Percentiles rank a stretch among this genome's conserved stretches.
phyloP scores from a whole-genome alignment of 495 filamentous ascomycete genomes.

The Rhypophila decipiens region DNA sequence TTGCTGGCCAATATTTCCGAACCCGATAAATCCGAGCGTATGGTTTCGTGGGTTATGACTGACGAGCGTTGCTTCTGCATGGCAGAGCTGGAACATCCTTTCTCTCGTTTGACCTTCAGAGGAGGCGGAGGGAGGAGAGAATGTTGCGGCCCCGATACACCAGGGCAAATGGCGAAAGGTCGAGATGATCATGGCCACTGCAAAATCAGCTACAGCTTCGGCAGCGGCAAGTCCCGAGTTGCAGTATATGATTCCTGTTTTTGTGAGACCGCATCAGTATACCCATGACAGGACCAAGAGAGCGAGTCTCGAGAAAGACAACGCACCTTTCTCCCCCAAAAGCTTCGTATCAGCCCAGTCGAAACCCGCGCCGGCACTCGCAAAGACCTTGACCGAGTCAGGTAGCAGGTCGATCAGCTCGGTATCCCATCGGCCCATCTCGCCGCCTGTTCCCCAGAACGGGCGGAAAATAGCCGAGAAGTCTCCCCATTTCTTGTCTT shows the following conservation, averaged over 20 bases:
- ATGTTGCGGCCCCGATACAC: slow-evolving; percentile 50
- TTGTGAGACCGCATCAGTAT: too few species aligned
- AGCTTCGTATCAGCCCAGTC: slow-evolving; percentile 69
- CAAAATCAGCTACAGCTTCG: slow-evolving; percentile 62
- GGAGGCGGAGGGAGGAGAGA: slow-evolving; percentile 17
- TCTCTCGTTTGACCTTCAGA: not conserved
- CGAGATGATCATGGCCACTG: slow-evolving; percentile 56
- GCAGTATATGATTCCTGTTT: slow-evolving; percentile 61
- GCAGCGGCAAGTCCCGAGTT: slow-evolving; percentile 63
- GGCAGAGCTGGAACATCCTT: slow-evolving; percentile 46
- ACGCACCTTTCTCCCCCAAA: slow-evolving; percentile 60
- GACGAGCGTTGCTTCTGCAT: slow-evolving; percentile 46
- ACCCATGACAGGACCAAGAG: too few species aligned
- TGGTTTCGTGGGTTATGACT: slow-evolving; percentile 54
- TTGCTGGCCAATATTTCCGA: slow-evolving; percentile 62
- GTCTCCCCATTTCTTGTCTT: slow-evolving; percentile 60
- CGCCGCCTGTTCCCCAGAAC: slow-evolving; percentile 72
- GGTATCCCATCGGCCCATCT: slow-evolving; percentile 71
- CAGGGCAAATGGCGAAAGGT: slow-evolving; percentile 60
- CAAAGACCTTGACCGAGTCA: slow-evolving; percentile 57
- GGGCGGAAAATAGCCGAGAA: slow-evolving; percentile 70
- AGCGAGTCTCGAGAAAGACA: too few species aligned
- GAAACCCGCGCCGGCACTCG: slow-evolving; percentile 67
- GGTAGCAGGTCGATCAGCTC: slow-evolving; percentile 65
- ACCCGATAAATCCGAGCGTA: slow-evolving; percentile 56